Conservation (phyloP, 148 eudicot species). For the Drosera capensis region DNA sequence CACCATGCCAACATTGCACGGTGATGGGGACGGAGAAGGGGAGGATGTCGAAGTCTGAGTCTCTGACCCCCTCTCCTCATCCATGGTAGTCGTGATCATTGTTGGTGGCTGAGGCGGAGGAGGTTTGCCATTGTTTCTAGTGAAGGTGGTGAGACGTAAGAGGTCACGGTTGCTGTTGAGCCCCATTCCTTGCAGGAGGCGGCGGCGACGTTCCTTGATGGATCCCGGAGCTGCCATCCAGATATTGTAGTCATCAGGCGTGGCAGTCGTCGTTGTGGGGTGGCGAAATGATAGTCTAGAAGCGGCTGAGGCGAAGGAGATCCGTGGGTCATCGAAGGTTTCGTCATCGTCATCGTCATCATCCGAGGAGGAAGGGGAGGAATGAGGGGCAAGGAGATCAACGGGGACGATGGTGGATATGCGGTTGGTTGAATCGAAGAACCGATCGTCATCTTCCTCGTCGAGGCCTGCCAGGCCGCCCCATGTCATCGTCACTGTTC, state of each 20-base stretch:
- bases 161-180: conserved; percentile 54
- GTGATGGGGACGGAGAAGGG: conserved; percentile 4
- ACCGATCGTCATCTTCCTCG: conserved; percentile 60
- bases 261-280: conserved; percentile 1
- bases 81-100: not conserved
- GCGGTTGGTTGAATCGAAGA: conserved; percentile 59
- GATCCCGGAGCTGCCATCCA: conserved; percentile 78
- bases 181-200: conserved; percentile 79
- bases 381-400: conserved; percentile 24
- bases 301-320: conserved; percentile 39
- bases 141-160: conserved; percentile 20
- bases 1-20: conserved; percentile 10
- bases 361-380: conserved; percentile 22
- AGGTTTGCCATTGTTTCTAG: conserved; percentile 11
- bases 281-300: conserved; percentile 10
- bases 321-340: conserved; percentile 44
- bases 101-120: not conserved
- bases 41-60: not conserved
- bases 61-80: not conserved
- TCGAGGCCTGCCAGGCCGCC: conserved; percentile 34
- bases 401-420: conserved; percentile 35
- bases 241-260: conserved; percentile 29
- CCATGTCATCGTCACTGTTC: conserved; percentile 70
- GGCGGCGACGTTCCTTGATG: conserved; percentile 48
- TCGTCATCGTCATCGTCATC: conserved; percentile 39